Evolutionary conservation across 495 filamentous ascomycete species (phyloP).

Genomic region (Letharia lupina): DNA sequence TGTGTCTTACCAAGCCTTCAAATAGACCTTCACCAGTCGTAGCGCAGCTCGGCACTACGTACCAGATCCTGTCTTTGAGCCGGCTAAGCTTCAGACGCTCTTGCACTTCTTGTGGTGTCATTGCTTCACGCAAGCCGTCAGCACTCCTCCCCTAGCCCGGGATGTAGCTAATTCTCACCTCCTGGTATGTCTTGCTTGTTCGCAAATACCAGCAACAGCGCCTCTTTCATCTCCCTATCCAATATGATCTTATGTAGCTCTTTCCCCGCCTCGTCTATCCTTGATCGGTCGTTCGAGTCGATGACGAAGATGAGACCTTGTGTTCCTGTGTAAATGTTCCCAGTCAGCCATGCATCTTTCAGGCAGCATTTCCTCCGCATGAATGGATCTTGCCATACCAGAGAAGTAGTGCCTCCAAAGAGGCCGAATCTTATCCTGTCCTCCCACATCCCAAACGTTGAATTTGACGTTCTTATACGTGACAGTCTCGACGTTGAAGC

Average conservation of each 20-base stretch:
- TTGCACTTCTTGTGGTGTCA: slow-evolving; percentile 80
- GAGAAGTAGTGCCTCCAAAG: slow-evolving; percentile 99
- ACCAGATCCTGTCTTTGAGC: slow-evolving; percentile 90
- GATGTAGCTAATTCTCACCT: slow-evolving; percentile 46
- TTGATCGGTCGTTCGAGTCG: slow-evolving; percentile 76
- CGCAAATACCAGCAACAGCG: slow-evolving; percentile 85
- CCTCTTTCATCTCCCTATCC: slow-evolving; percentile 97
- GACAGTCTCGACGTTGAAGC: slow-evolving; percentile 99
- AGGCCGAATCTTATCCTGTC: slow-evolving; percentile 99
- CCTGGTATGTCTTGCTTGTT: slow-evolving; percentile 93
- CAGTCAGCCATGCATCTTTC: background rate
- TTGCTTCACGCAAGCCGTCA: slow-evolving; percentile 43
- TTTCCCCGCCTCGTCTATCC: slow-evolving; percentile 81
- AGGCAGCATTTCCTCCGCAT: slow-evolving; percentile 3
- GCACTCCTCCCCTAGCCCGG: background rate
- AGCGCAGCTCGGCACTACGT: slow-evolving; percentile 90
- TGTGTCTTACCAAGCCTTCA: slow-evolving; percentile 71
- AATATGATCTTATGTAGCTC: slow-evolving; percentile 94
- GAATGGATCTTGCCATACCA: slow-evolving; percentile 28
- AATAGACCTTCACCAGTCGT: slow-evolving; percentile 90
- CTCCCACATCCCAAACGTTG: slow-evolving; percentile 99
- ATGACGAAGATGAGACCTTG: slow-evolving; percentile 98
- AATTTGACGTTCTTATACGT: slow-evolving; percentile 99
- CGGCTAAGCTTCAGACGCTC: slow-evolving; percentile 74
- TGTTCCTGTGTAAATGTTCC: slow-evolving; percentile 49